Evolutionary conservation across 73 alveolate genomes (phyloP), one percentile per base, ranked within the genome.

Genomic region (Paraurostyla sp.): DNA sequence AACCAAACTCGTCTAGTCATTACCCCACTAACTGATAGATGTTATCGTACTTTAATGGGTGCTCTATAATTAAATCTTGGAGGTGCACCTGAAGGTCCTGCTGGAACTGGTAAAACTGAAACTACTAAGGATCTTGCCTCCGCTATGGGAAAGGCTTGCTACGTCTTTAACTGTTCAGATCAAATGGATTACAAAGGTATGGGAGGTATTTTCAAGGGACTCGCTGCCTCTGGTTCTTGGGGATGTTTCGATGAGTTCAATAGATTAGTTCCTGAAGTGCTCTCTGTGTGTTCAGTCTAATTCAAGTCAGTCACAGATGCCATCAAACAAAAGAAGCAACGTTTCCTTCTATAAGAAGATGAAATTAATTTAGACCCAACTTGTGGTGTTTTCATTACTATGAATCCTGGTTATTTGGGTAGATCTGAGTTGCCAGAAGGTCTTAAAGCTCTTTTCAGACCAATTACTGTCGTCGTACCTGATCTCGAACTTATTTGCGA

Each of bases 11-110:
- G 99, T 62, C 94, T 99, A 91, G 99, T 99, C 87, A 98, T 99
- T 87, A 99, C 99, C 7, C 99, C 99, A 32, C 96, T 99, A 60
- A 99, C 99, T 65, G 99, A 99, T 93, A 96, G 99, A 85, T 98
- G 98, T 89, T 99, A 99, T 94, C 99, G 98, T 87, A 99, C 99
- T 50, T 99, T 99, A 33, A 98, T 99, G 0, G 99, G 98, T 87
- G 99, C 99, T 29, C 94, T 99, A 57, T 99, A 99, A 88, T 86
- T 99, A 91, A 98, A 98, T 93, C 97, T 99, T 99, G 99, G 99
- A 71, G 98, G 99, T 92, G 99, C 99, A 7, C 99, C 99, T 0
- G 99, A 99, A 16, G 99, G 99, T 11, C 99, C 99, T 0, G 99
- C 99, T 22, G 99, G 99, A 71, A 99, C 99, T 25, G 99, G 99